Evolutionary conservation across 2,329 filamentous ascomycete genomes (phyloP).

Genomic region (Tolypocladium tropicale): DNA sequence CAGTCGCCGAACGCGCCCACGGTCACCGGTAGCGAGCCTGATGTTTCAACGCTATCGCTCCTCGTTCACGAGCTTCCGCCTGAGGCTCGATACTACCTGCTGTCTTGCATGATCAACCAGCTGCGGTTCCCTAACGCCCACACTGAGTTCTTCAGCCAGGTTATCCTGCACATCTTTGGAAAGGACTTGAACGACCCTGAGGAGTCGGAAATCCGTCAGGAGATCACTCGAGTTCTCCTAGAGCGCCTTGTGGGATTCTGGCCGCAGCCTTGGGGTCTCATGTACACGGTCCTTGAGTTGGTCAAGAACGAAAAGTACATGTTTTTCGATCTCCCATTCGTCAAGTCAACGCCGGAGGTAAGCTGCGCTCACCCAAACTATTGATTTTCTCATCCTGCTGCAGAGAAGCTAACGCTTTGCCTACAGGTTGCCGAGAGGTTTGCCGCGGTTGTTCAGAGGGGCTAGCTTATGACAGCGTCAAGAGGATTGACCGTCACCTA

Average conservation of each 20-base stretch:
- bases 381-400: too few relatives aligned
- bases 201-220: conserved; percentile 74
- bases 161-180: conserved; percentile 76
- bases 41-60: conserved; percentile 64
- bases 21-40: conserved; percentile 28
- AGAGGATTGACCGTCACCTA: background rate
- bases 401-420: conserved; percentile 3
- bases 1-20: conserved; percentile 50
- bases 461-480: conserved; percentile 9
- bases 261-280: conserved; percentile 91
- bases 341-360: conserved; percentile 84
- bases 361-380: conserved; percentile 10
- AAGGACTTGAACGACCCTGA: conserved; percentile 63
- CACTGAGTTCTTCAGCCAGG: conserved; percentile 87
- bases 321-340: conserved; percentile 88
- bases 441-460: conserved; percentile 22
- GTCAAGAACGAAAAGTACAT: conserved; percentile 83
- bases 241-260: conserved; percentile 83
- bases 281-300: conserved; percentile 80
- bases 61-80: conserved; percentile 65
- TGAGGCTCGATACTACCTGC: conserved; percentile 74
- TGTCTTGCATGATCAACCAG: conserved; percentile 82
- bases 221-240: conserved; percentile 78
- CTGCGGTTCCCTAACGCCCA: conserved; percentile 81
- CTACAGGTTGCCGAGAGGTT: conserved; percentile 26